Base-by-base conservation (phyloP, 2,329 filamentous ascomycete species). In the Aspergillus japonicus region DNA sequence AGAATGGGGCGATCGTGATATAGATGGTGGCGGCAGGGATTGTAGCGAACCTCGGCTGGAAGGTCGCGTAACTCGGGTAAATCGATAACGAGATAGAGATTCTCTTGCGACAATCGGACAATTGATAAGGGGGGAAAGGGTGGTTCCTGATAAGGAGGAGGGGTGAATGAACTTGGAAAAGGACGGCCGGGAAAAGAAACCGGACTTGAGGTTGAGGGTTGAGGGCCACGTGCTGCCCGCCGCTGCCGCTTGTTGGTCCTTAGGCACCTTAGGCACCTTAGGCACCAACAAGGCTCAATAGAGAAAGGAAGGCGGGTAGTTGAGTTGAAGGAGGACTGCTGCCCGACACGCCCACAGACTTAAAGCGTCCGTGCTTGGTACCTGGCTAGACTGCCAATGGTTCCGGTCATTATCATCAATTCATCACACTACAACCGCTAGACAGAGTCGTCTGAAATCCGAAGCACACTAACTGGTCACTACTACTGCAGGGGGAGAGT, bases 1-100 rank as follows among this genome's bases (percentile, higher is more conserved):
- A 44, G n/a, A 16, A 44, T 44, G 39, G 16, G 6, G 6, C 16
- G 39, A 19, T 44, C 39, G 16, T 19, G 39, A 6, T 8, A 8
- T 29, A 29, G 39, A n/a, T 44, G 49, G 49, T 19, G 31, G 49
- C 14, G 49, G 49, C 48, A 14, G n/a, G 21, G 31, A 23, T 8
- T n/a, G 51, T 21, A 23, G 5, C 21, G 35, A 42, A 21, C 10
- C 21, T 24, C 23, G 44, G 51, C 12, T 5, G 16, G 26, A 16
- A 21, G 5, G 14, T 48, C 53, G 53, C 53, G 31, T 55, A 55
- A 16, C 24, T 55, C 53, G 53, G 53, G 53, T 55, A 55, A 55
- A 55, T 44, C 19, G 39, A 44, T 55, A 48, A 31, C 24, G n/a
- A 55, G 26, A 35, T 14, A 31, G 16, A 14, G 21, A 42, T 21